Evolutionary conservation across 192 early-diverging fungal species (phyloP).

Genomic region (Gonapodya prolifera): DNA sequence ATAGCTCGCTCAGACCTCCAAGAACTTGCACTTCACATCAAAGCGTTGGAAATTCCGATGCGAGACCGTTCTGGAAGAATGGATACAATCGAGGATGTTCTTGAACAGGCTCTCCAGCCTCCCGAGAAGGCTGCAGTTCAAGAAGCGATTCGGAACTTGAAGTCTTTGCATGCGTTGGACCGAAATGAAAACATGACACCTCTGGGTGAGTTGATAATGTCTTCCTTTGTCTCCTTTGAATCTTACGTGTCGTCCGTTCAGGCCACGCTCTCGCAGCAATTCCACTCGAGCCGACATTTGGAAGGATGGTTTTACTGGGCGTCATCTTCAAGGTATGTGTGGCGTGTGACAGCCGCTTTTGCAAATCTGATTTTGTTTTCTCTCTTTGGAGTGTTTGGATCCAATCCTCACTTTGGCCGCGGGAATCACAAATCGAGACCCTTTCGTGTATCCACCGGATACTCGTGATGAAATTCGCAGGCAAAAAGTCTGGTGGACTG

Average conservation of each 20-base stretch:
- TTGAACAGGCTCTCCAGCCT: neutral
- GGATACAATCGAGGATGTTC: neutral
- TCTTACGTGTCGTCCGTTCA: neutral
- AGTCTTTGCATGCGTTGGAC: constrained; percentile 3
- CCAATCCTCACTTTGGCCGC: constrained; percentile 35
- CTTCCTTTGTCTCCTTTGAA: too few relatives aligned
- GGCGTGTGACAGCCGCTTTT: neutral
- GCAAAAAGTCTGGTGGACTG: neutral
- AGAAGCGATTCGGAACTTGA: neutral
- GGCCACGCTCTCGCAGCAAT: neutral
- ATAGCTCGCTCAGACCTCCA: neutral
- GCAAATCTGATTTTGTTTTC: neutral
- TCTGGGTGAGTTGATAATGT: constrained; percentile 1
- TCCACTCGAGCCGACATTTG: constrained; percentile 10
- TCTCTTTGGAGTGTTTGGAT: constrained; percentile 21
- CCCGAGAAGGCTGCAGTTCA: neutral
- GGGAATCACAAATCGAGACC: constrained; percentile 22
- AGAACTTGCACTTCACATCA: neutral
- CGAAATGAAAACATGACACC: constrained; percentile 7
- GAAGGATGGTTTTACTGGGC: constrained; percentile 27
- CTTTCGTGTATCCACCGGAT: constrained; percentile 36
- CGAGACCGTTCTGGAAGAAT: neutral
- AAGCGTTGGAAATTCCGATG: neutral
- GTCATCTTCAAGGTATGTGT: constrained; percentile 20
- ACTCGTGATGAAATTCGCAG: constrained; percentile 18